Evolutionary conservation across 306 rosid species (phyloP).

Genomic region (Vigna mungo): DNA sequence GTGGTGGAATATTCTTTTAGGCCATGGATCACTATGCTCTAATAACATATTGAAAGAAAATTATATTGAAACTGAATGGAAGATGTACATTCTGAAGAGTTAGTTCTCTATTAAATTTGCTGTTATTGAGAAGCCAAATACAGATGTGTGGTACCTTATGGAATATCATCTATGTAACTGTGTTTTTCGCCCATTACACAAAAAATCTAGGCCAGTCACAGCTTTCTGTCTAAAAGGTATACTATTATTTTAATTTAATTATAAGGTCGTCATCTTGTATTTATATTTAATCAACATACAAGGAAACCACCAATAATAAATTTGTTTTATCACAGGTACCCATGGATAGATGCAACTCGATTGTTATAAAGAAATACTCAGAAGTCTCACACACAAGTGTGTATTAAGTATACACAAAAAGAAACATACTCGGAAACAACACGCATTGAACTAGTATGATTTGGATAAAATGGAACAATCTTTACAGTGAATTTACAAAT

Average conservation of each 20-base stretch:
- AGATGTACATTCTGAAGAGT: too few species aligned
- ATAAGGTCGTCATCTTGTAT: not conserved
- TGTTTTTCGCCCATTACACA: not conserved
- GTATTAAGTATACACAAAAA: not conserved
- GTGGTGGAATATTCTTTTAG: too few species aligned
- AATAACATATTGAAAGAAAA: too few species aligned
- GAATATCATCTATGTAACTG: slow-evolving; percentile 7
- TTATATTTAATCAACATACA: slow-evolving; percentile 11
- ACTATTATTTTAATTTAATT: not conserved
- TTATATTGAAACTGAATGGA: too few species aligned
- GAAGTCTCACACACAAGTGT: not conserved
- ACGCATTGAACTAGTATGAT: slow-evolving; percentile 9
- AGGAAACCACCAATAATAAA: slow-evolving; percentile 17
- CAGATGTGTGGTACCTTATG: not conserved
- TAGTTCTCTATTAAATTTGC: not conserved
- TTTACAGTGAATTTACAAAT: slow-evolving; percentile 24
- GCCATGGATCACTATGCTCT: too few species aligned
- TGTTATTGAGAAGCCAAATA: not conserved
- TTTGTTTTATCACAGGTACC: not conserved
- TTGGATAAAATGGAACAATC: slow-evolving; percentile 35
- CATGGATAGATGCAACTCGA: not conserved
- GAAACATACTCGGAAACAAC: slow-evolving; percentile 7
- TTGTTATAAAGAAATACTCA: not conserved
- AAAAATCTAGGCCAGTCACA: not conserved
- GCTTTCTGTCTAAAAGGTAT: not conserved